A percentile compares a stretch with the other conserved stretches of the same genome.
Conservation (phyloP, 2,329 filamentous ascomycete genomes). For the Ophiostoma angusticollis region DNA sequence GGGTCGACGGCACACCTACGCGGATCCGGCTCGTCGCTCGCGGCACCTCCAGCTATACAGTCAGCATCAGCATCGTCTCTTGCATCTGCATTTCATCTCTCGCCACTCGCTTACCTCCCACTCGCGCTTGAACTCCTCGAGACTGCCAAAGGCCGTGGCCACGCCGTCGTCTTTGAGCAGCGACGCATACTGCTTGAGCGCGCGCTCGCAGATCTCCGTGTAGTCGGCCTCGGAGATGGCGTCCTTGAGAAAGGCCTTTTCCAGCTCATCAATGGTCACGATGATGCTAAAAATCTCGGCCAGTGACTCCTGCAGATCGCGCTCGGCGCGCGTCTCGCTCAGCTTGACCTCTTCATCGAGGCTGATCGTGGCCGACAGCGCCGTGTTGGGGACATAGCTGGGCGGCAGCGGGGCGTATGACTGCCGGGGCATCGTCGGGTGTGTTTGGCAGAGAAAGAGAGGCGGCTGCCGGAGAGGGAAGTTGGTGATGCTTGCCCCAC, state of each 20-base stretch:
- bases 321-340: slow-evolving; percentile 71
- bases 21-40: slow-evolving; percentile 85
- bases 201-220: slow-evolving; percentile 86
- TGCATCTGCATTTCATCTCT: too few relatives aligned
- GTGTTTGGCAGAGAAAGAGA: slow-evolving; percentile 14
- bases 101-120: slow-evolving; percentile 84
- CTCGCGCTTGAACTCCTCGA: slow-evolving; percentile 81
- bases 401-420: slow-evolving; percentile 83
- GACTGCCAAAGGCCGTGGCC: slow-evolving; percentile 70
- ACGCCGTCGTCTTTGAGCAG: slow-evolving; percentile 84
- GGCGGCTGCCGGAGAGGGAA: neutral
- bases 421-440: slow-evolving; percentile 44
- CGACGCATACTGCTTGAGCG: slow-evolving; percentile 94
- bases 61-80: neutral
- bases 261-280: slow-evolving; percentile 83
- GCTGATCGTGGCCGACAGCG: slow-evolving; percentile 78
- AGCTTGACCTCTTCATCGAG: slow-evolving; percentile 93
- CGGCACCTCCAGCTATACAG: slow-evolving; percentile 71
- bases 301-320: slow-evolving; percentile 88
- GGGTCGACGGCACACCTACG: slow-evolving; percentile 82
- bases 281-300: slow-evolving; percentile 98
- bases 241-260: slow-evolving; percentile 94
- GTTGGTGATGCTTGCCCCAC: neutral
- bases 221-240: slow-evolving; percentile 85
- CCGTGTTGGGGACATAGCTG: slow-evolving; percentile 78